Evolutionary conservation across 2,329 filamentous ascomycete genomes (phyloP).

Genomic region (Colletotrichum tabaci): DNA sequence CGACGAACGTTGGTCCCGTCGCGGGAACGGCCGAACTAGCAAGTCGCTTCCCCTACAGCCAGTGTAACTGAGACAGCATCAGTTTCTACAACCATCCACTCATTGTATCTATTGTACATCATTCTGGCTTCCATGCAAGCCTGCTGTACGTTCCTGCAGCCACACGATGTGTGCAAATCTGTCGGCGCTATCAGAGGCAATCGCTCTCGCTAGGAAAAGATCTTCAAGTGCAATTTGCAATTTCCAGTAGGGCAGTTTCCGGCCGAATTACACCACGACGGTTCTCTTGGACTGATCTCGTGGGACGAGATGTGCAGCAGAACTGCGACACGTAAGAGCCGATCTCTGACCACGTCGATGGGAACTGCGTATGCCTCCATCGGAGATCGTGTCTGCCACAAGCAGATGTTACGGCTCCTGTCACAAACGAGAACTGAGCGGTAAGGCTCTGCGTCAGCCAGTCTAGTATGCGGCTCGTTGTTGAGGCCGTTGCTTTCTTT

Average conservation of each 20-base stretch:
- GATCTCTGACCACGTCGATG: neutral
- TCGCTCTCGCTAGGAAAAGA: neutral
- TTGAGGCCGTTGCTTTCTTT: constrained; percentile 24
- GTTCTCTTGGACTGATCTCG: neutral
- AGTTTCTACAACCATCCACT: constrained; percentile 7
- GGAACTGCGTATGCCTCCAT: neutral
- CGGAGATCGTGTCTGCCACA: neutral
- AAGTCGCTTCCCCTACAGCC: constrained; percentile 18
- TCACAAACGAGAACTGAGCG: constrained; percentile 24
- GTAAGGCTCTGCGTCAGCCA: neutral
- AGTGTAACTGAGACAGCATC: neutral
- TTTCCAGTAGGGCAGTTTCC: neutral
- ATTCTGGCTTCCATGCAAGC: neutral
- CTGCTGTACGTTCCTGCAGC: constrained; percentile 14
- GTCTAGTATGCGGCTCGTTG: neutral
- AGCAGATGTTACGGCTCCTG: neutral
- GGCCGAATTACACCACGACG: neutral
- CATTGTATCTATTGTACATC: neutral
- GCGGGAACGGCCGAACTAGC: constrained; percentile 21
- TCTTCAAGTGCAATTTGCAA: constrained; percentile 6
- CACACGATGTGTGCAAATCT: constrained; percentile 6
- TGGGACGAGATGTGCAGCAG: neutral
- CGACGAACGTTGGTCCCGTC: neutral
- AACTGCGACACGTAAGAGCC: neutral
- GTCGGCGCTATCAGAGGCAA: neutral